Evolutionary conservation across 2,329 filamentous ascomycete species (phyloP).

Genomic region (Xylariaceae sp.): DNA sequence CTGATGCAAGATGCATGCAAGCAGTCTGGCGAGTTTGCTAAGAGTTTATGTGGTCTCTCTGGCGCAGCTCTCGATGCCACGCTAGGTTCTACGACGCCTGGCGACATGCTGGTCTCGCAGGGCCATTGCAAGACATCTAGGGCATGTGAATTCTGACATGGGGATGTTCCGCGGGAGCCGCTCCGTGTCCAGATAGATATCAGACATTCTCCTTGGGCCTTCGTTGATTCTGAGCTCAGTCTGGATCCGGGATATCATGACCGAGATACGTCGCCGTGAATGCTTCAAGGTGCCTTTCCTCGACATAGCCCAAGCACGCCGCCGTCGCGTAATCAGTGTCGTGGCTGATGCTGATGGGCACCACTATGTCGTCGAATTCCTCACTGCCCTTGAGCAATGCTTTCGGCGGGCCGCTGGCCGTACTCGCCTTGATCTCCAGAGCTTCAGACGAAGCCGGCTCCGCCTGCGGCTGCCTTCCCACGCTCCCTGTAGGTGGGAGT

Average conservation of each 20-base stretch:
- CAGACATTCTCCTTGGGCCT: too few species aligned
- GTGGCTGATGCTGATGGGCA: conserved; percentile 78
- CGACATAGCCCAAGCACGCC: conserved; percentile 51
- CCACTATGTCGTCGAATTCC: conserved; percentile 42
- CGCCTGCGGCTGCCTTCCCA: background rate
- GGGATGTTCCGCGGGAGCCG: too few species aligned
- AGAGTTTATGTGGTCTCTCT: too few species aligned
- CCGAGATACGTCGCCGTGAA: background rate
- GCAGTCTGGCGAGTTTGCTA: too few species aligned
- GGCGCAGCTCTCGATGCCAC: too few species aligned
- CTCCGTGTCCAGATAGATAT: too few species aligned
- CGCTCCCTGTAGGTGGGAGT: conserved; percentile 32
- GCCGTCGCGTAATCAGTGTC: conserved; percentile 79
- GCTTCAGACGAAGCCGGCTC: background rate
- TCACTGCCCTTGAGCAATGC: background rate
- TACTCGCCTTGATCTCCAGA: background rate
- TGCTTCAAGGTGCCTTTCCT: background rate
- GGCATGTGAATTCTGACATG: too few species aligned
- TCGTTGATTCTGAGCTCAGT: conserved; percentile 11
- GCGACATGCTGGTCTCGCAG: too few species aligned
- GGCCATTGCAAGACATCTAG: too few species aligned
- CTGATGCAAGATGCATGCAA: too few species aligned
- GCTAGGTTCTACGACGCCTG: too few species aligned
- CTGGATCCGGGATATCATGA: conserved; percentile 3
- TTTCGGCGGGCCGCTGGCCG: background rate